Conservation (phyloP, 139 green algal genomes). For the Zygnema circumcarinatum region DNA sequence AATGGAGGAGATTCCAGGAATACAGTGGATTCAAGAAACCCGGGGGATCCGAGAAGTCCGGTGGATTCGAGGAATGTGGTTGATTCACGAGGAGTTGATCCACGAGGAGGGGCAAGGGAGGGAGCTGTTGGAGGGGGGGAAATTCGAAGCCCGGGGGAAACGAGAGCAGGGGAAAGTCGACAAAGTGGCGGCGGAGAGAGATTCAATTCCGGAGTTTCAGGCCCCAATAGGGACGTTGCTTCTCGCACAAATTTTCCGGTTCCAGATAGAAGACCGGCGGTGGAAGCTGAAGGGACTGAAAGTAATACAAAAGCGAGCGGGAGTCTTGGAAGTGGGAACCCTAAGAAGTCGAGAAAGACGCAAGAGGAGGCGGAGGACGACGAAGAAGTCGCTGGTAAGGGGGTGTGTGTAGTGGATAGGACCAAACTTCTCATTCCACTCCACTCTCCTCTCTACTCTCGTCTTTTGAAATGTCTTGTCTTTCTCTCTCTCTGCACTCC, state of each 20-base stretch:
- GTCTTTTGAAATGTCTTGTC: slow-evolving; percentile 1
- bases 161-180: background rate
- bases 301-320: background rate
- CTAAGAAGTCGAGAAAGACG: background rate
- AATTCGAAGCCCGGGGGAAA: background rate
- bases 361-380: background rate
- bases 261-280: background rate
- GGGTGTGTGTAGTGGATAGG: background rate
- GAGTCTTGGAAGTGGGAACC: background rate
- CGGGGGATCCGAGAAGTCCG: too few species aligned
- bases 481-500: background rate
- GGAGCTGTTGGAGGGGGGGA: background rate
- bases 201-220: background rate
- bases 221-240: background rate
- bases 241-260: background rate
- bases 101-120: background rate
- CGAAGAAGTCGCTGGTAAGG: background rate
- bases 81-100: background rate
- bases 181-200: background rate
- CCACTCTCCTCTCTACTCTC: background rate
- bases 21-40: too few species aligned
- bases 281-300: background rate
- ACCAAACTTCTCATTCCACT: background rate
- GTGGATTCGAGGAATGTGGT: too few species aligned
- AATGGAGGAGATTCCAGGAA: too few species aligned